Percentiles rank a stretch among this genome's conserved stretches.
These are phyloP conservation scores for Colletotrichum incanum DNA, from an alignment of 2,329 filamentous ascomycete species.

Conservation along the genomic window DNA sequence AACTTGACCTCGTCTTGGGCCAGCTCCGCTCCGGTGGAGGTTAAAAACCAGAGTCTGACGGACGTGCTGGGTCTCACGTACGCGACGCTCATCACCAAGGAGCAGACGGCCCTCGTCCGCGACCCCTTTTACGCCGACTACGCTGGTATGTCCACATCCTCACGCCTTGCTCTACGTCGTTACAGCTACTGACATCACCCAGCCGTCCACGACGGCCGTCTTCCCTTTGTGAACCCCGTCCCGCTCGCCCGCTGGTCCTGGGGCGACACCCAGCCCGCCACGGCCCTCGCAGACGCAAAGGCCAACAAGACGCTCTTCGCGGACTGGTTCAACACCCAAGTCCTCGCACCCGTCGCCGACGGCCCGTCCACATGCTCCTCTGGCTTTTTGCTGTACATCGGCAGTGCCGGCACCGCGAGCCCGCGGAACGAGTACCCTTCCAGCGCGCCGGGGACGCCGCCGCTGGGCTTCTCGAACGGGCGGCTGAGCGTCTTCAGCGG, in stretches of 20 bases:
- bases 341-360: conserved; percentile 45
- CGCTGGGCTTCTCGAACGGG: conserved; percentile 61
- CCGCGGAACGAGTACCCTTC: conserved; percentile 52
- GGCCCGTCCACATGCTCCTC: conserved; percentile 50
- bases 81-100: conserved; percentile 55
- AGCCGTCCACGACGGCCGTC: conserved; percentile 52
- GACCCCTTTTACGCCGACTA: conserved; percentile 59
- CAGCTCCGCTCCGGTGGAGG: conserved; percentile 45
- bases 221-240: conserved; percentile 56
- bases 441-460: conserved; percentile 60
- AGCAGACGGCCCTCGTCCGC: conserved; percentile 55
- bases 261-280: conserved; percentile 50
- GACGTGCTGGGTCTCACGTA: conserved; percentile 54
- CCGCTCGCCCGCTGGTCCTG: conserved; percentile 55
- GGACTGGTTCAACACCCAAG: conserved; percentile 51
- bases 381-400: conserved; percentile 50
- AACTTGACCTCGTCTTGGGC: conserved; percentile 49
- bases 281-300: conserved; percentile 46
- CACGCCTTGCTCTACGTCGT: too few relatives aligned
- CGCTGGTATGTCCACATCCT: conserved; percentile 46
- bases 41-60: conserved; percentile 41
- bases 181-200: not conserved
- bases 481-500: conserved; percentile 55
- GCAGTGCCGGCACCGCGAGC: conserved; percentile 27
- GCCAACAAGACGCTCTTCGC: conserved; percentile 52